Percentiles rank a stretch among this genome's conserved stretches.
phyloP scores from a whole-genome alignment of 2,329 filamentous ascomycete genomes.

The Talaromyces rugulosus region DNA sequence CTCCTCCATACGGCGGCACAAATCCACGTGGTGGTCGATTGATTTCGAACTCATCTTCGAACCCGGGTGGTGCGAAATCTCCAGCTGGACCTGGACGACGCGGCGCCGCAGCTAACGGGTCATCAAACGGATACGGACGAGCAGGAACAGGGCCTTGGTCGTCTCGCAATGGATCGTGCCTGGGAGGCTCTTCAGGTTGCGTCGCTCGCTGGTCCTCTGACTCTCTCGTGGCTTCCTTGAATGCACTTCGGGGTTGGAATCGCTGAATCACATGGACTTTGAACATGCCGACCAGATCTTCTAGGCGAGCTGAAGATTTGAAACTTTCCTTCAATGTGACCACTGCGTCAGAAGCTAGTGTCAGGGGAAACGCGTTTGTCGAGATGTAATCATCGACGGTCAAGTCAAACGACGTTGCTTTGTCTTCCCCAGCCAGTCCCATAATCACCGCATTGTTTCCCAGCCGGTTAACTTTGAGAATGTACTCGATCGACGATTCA shows the following conservation, averaged over 20 bases:
- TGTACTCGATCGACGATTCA: conserved; percentile 78
- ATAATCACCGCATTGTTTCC: conserved; percentile 80
- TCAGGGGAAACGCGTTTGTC: conserved; percentile 52
- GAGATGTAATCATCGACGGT: conserved; percentile 71
- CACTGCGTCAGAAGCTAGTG: conserved; percentile 30
- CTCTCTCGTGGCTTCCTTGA: conserved; percentile 76
- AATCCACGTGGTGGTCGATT: conserved; percentile 60
- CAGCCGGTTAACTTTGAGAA: conserved; percentile 76
- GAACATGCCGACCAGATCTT: conserved; percentile 66
- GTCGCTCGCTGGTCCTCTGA: conserved; percentile 25
- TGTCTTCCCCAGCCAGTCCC: conserved; percentile 76
- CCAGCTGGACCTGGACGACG: conserved; percentile 63
- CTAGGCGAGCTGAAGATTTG: conserved; percentile 66
- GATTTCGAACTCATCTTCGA: conserved; percentile 89
- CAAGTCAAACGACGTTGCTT: conserved; percentile 73
- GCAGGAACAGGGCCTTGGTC: conserved; percentile 56
- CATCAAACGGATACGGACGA: conserved; percentile 63
- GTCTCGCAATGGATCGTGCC: conserved; percentile 48
- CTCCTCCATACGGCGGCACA: conserved; percentile 39
- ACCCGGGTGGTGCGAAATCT: conserved; percentile 80
- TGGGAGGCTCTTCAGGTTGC: conserved; percentile 37
- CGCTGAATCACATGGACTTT: conserved; percentile 80
- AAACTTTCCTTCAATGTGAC: conserved; percentile 57
- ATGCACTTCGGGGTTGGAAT: conserved; percentile 65
- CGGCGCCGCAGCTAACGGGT: conserved; percentile 58